Evolutionary conservation across 2,329 filamentous ascomycete genomes (phyloP).

Genomic region (Aureobasidium zeae): DNA sequence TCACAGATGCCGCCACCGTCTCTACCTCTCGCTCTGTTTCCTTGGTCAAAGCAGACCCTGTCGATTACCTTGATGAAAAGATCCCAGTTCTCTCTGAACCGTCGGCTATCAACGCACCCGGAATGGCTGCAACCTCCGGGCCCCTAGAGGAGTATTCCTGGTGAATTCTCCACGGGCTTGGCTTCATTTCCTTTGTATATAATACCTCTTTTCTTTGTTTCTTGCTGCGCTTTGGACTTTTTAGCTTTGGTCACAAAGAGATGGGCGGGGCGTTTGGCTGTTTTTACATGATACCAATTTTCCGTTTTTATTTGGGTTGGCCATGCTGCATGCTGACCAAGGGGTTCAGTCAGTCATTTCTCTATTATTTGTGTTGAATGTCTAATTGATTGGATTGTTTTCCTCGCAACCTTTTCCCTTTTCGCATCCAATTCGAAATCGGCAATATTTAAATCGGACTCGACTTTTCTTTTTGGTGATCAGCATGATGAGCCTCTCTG

Average conservation of each 20-base stretch:
- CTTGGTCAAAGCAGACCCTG: constrained; percentile 8
- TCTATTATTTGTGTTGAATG: too few relatives aligned
- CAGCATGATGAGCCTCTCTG: too few relatives aligned
- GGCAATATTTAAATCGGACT: too few relatives aligned
- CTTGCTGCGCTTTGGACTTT: not conserved
- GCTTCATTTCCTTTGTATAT: not conserved
- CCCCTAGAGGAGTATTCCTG: constrained; percentile 24
- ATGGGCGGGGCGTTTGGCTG: not conserved
- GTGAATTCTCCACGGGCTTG: not conserved
- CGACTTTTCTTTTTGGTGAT: too few relatives aligned
- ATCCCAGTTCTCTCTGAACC: constrained; percentile 21
- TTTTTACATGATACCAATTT: constrained; percentile 13
- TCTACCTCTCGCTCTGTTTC: constrained; percentile 8
- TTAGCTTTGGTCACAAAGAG: not conserved
- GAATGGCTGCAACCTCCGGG: constrained; percentile 27
- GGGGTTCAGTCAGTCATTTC: too few relatives aligned
- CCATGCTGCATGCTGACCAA: not conserved
- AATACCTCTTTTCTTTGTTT: not conserved
- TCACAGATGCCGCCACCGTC: constrained; percentile 9
- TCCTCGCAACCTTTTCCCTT: too few relatives aligned
- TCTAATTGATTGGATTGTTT: too few relatives aligned
- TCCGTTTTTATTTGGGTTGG: not conserved
- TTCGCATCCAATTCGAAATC: too few relatives aligned
- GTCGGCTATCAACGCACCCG: constrained; percentile 19
- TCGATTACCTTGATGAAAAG: constrained; percentile 21